These are phyloP conservation scores for Phytopythium helicoides DNA, from an alignment of 352 stramenopile genomes.

Conservation along the genomic window DNA sequence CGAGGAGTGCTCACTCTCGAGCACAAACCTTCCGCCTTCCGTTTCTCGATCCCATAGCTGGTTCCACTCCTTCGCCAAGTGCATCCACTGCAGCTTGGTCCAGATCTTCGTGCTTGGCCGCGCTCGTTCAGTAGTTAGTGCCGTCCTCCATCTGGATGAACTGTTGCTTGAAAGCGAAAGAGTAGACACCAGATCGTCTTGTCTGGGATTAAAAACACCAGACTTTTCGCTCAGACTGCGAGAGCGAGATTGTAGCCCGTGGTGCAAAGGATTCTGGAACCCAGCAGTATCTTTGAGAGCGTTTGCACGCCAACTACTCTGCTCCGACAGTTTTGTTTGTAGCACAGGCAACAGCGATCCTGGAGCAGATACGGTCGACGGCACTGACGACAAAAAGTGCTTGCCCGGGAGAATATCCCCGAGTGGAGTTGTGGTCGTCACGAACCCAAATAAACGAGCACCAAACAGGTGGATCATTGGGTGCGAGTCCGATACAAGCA, in stretches of 20 bases:
- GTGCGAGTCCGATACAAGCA: slow-evolving; percentile 74
- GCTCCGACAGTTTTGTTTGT: slow-evolving; percentile 38
- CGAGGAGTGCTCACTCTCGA: neutral
- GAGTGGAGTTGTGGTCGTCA: slow-evolving; percentile 49
- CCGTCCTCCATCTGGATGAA: neutral
- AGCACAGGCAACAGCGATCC: slow-evolving; percentile 45
- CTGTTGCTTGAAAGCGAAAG: no score
- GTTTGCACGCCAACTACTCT: neutral
- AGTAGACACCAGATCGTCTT: no score
- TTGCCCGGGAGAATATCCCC: slow-evolving; percentile 37
- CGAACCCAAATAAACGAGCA: slow-evolving; percentile 68
- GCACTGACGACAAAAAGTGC: slow-evolving; percentile 50
- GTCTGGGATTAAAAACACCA: no score
- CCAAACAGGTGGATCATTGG: slow-evolving; percentile 77
- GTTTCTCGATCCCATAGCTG: slow-evolving; percentile 46
- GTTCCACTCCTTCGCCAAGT: slow-evolving; percentile 44
- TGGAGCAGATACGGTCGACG: slow-evolving; percentile 27
- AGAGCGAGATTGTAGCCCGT: neutral
- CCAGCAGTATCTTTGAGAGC: neutral
- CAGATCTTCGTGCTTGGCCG: slow-evolving; percentile 21
- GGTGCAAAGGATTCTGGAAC: neutral
- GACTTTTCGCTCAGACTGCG: slow-evolving; percentile 2
- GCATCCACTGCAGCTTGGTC: slow-evolving; percentile 47
- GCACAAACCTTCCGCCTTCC: slow-evolving; percentile 7
- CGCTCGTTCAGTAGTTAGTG: slow-evolving; percentile 4